phyloP scores from a whole-genome alignment of 768 basidiomycete genomes.

The Kwoniella sp. region DNA sequence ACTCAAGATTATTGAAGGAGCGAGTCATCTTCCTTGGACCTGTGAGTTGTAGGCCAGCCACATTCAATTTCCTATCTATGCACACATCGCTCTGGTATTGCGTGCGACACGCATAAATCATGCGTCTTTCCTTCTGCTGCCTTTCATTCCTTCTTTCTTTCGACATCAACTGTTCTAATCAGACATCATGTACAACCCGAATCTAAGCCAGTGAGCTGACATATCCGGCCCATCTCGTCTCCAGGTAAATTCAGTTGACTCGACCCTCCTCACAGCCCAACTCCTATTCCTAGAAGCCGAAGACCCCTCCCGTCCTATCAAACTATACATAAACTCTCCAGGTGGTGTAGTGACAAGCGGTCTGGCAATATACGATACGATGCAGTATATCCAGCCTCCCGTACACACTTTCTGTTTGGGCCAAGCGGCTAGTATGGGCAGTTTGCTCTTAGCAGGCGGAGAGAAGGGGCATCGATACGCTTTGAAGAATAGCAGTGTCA shows the following conservation, averaged over 20 bases:
- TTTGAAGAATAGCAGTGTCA: constrained; percentile 90
- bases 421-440: constrained; percentile 95
- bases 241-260: constrained; percentile 86
- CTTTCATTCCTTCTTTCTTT: too few relatives aligned
- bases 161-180: too few relatives aligned
- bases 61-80: too few relatives aligned
- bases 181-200: too few relatives aligned
- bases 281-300: constrained; percentile 94
- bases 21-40: constrained; percentile 95
- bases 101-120: too few relatives aligned
- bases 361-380: constrained; percentile 95
- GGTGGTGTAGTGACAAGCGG: constrained; percentile 96
- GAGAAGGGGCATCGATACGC: constrained; percentile 88
- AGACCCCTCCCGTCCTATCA: constrained; percentile 89
- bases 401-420: constrained; percentile 97
- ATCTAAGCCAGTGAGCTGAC: too few relatives aligned
- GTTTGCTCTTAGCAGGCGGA: constrained; percentile 84
- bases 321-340: constrained; percentile 94
- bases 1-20: constrained; percentile 86
- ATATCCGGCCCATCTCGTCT: neutral
- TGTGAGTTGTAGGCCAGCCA: constrained; percentile 64
- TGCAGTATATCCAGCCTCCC: constrained; percentile 89
- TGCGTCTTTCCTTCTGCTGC: too few relatives aligned
- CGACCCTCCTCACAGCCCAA: constrained; percentile 85
- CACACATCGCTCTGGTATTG: too few relatives aligned